Evolutionary conservation across 2,329 filamentous ascomycete species (phyloP).

Genomic region (Sporothrix brunneoviolacea): DNA sequence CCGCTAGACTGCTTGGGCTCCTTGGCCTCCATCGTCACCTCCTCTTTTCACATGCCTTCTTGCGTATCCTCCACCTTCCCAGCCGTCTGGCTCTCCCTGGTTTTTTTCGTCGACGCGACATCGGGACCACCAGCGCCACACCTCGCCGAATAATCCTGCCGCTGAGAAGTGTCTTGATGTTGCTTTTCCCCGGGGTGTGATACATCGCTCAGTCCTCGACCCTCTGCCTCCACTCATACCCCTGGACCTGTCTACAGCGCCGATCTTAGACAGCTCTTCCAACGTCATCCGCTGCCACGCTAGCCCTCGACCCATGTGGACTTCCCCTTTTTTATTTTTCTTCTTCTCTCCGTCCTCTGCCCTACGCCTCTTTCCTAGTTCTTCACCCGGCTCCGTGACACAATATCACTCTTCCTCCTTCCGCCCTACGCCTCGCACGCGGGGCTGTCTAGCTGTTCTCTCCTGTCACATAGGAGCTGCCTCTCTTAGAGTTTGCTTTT

Average conservation of each 20-base stretch:
- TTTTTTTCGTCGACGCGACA: conserved; percentile 3
- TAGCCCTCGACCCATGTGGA: conserved; percentile 6
- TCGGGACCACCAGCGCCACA: not conserved
- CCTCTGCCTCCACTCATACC: not conserved
- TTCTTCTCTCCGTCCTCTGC: not conserved
- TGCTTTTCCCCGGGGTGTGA: not conserved
- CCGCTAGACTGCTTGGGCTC: not conserved
- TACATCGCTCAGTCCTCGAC: not conserved
- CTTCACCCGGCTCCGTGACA: not conserved
- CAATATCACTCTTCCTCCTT: too few species aligned
- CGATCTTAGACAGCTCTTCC: conserved; percentile 4
- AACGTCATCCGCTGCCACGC: conserved; percentile 11
- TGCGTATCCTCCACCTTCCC: not conserved
- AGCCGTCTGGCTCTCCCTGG: not conserved
- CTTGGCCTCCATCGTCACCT: not conserved
- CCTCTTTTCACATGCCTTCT: not conserved
- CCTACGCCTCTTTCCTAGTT: not conserved
- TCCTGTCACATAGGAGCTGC: not conserved
- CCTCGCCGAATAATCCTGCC: not conserved
- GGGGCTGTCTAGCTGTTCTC: too few species aligned
- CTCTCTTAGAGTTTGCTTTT: conserved; percentile 8
- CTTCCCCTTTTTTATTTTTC: conserved; percentile 4
- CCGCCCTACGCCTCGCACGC: too few species aligned
- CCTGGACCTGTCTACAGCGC: conserved; percentile 3
- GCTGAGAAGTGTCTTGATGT: not conserved